These are phyloP conservation scores for Salix purpurea DNA, from an alignment of 345 rosid genomes.

Conservation along the genomic window DNA sequence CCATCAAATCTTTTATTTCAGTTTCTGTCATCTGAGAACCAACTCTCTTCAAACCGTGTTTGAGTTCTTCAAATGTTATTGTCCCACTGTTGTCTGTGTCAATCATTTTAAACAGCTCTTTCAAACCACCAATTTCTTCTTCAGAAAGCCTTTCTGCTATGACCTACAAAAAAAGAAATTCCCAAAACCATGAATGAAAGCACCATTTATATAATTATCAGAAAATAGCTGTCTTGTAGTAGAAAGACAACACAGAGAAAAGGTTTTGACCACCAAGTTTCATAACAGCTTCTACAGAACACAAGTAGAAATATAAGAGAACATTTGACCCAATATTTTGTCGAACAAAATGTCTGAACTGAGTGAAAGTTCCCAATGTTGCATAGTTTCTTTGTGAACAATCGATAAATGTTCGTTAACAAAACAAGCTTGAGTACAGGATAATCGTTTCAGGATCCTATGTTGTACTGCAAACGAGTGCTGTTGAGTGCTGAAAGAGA, in stretches of 20 bases:
- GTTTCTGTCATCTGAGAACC: slow-evolving; percentile 89
- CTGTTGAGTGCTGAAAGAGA: background rate
- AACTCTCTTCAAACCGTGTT: slow-evolving; percentile 72
- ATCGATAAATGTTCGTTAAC: background rate
- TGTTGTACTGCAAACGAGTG: background rate
- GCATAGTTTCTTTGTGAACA: background rate
- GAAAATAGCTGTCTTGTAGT: background rate
- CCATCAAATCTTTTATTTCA: slow-evolving; percentile 88
- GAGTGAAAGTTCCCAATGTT: background rate
- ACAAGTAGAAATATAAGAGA: background rate
- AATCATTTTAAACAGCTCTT: slow-evolving; percentile 89
- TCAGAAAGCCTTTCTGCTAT: slow-evolving; percentile 97
- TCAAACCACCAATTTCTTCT: slow-evolving; percentile 95
- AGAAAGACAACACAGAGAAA: background rate
- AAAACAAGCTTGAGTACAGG: background rate
- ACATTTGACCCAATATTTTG: background rate
- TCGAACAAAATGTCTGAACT: background rate
- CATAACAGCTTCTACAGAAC: background rate
- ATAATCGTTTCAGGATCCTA: background rate
- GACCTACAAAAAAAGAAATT: slow-evolving; percentile 46
- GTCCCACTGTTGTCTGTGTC: slow-evolving; percentile 92
- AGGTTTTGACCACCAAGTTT: background rate
- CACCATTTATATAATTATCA: background rate
- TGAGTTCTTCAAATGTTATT: slow-evolving; percentile 86
- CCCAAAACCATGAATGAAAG: slow-evolving; percentile 4